Conservation (phyloP, 257 asterid species). For the Rehmannia glutinosa region DNA sequence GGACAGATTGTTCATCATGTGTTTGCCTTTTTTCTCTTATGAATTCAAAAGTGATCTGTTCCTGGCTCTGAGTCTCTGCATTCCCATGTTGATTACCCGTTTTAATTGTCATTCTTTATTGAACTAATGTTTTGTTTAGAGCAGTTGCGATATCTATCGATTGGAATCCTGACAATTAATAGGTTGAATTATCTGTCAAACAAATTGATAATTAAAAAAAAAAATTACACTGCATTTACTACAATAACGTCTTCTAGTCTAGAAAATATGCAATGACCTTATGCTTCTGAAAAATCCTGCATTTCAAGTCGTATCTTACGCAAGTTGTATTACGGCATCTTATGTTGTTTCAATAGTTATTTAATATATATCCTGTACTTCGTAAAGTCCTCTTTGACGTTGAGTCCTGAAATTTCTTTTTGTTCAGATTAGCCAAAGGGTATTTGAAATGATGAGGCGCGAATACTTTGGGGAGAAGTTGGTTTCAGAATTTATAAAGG, state of each 20-base stretch:
- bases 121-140: not conserved
- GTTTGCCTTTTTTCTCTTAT: not conserved
- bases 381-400: not conserved
- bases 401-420: constrained; percentile 12
- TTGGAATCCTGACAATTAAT: not conserved
- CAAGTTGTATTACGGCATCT: not conserved
- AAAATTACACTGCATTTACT: not conserved
- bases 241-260: not conserved
- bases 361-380: not conserved
- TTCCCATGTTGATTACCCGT: not conserved
- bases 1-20: not conserved
- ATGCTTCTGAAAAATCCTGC: not conserved
- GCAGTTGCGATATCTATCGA: not conserved
- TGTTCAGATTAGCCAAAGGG: constrained; percentile 82
- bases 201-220: not conserved
- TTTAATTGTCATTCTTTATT: not conserved
- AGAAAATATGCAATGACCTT: not conserved
- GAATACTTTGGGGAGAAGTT: constrained; percentile 41
- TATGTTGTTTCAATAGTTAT: not conserved
- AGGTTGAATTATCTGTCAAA: not conserved
- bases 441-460: constrained; percentile 66
- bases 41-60: not conserved
- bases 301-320: not conserved
- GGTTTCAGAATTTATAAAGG: constrained; percentile 36
- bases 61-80: not conserved